Evolutionary conservation across 75 land plant species (phyloP), one percentile per base, ranked within the genome.

Genomic region (Picea sitchensis): DNA sequence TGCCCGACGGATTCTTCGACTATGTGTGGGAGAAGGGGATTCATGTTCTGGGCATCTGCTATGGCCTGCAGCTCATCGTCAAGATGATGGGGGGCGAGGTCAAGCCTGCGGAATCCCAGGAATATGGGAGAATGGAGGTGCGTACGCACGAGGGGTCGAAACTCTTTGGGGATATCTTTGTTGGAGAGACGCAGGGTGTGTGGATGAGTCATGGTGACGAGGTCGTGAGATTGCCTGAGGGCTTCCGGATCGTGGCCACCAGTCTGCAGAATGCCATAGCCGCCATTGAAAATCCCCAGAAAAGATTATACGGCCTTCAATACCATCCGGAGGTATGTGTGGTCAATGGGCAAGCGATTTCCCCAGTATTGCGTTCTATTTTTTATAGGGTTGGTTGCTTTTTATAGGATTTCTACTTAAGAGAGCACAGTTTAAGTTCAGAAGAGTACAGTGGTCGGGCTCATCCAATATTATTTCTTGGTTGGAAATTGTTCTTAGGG

Each of bases 131-230:
- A 76, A 94, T 94, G 98, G 92, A 94, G 57, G 90, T 96, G 15
- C 71, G 57, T 61, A 87, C 86, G 36, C 77, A 41, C 65, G 68
- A 60, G 73, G 84, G 65, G 38, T 77, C 77, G 3, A 59, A 61
- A 3, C 51, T 87, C 17, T 87, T 38, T 26, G 81, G 76, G 38
- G 79, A 75, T 14, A 60, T 13, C 67, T 41, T 41, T 0, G 86
- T 69, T 32, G 85, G 88, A 30, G 82, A 80, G 69, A 79, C 64
- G 80, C 95, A 94, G 86, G 69, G 61, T 5, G 99, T 97, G 60
- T 94, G 99, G 99, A 97, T 97, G 99, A 95, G 98, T 78, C 99
- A 97, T 78, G 98, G 98, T 0, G 99, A 96, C 61, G 99, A 94
- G 91, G 99, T 82, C 0, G 90, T 83, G 54, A 60, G 38, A 79